These are phyloP conservation scores for Alnus rubra DNA, from an alignment of 306 rosid species.

Conservation along the genomic window DNA sequence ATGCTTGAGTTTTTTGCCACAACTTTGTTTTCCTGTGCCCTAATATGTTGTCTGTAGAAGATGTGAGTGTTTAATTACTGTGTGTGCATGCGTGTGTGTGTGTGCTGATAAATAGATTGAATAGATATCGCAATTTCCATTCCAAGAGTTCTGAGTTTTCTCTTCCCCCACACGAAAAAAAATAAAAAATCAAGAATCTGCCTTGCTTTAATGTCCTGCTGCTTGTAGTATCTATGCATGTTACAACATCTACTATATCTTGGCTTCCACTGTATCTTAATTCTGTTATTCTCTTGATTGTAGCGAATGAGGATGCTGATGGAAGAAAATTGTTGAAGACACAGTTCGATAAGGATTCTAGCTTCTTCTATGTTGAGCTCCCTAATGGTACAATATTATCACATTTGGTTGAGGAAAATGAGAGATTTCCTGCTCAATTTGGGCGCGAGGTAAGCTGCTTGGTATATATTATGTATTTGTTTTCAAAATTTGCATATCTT, in stretches of 20 bases:
- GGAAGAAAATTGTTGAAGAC: slow-evolving; percentile 74
- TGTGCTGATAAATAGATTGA: neutral
- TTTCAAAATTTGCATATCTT: neutral
- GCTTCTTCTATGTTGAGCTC: slow-evolving; percentile 82
- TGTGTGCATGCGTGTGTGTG: too few relatives aligned
- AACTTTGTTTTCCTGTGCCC: slow-evolving; percentile 19
- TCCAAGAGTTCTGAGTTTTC: neutral
- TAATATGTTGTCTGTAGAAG: neutral
- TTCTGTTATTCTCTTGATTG: slow-evolving; percentile 33
- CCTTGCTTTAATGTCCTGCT: neutral
- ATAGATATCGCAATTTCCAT: neutral
- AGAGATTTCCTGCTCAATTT: slow-evolving; percentile 82
- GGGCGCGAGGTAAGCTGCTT: slow-evolving; percentile 86
- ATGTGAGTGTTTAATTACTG: neutral
- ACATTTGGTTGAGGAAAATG: slow-evolving; percentile 69
- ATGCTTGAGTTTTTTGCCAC: slow-evolving; percentile 9
- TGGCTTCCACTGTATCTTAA: slow-evolving; percentile 30
- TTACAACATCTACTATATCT: neutral
- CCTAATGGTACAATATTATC: slow-evolving; percentile 69
- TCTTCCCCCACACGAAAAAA: neutral
- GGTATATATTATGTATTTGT: neutral
- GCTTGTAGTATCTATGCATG: neutral
- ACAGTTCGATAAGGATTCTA: slow-evolving; percentile 57
- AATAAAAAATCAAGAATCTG: neutral
- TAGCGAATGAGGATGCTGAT: slow-evolving; percentile 65